Percentiles rank a stretch among this genome's conserved stretches.
phyloP scores from a whole-genome alignment of 129 eudicot species.

The Apium graveolens region DNA sequence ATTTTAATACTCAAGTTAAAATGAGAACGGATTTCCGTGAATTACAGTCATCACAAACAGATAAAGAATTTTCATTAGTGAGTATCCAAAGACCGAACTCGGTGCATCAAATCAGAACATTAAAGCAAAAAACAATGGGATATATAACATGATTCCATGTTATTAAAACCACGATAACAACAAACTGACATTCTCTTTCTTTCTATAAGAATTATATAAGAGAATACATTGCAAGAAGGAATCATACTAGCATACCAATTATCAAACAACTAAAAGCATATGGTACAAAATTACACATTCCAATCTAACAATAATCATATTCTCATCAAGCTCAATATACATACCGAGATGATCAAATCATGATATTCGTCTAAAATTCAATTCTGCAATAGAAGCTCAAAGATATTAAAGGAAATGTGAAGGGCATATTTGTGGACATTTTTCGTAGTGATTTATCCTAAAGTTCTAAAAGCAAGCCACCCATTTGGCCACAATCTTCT shows the following conservation, averaged over 20 bases:
- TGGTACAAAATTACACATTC: background rate
- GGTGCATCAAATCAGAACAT: background rate
- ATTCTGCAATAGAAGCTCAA: background rate
- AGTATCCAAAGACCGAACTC: background rate
- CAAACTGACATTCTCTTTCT: background rate
- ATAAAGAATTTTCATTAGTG: background rate
- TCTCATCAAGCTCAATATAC: background rate
- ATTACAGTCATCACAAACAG: background rate
- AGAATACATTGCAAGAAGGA: background rate
- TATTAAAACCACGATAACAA: background rate
- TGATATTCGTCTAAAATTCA: background rate
- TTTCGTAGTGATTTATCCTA: background rate
- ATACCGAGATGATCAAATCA: background rate
- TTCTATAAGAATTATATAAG: background rate
- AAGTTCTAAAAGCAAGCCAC: background rate
- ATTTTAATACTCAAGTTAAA: background rate
- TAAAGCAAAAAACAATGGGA: background rate
- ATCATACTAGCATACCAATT: background rate
- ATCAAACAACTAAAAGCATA: background rate
- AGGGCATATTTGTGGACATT: background rate
- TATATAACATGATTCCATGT: background rate
- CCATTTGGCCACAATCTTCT: background rate
- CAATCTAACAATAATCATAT: background rate
- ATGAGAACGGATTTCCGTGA: background rate
- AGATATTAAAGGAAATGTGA: background rate